Evolutionary conservation across 108 stramenopile species (phyloP).

Genomic region (Discostella stelligeroides): DNA sequence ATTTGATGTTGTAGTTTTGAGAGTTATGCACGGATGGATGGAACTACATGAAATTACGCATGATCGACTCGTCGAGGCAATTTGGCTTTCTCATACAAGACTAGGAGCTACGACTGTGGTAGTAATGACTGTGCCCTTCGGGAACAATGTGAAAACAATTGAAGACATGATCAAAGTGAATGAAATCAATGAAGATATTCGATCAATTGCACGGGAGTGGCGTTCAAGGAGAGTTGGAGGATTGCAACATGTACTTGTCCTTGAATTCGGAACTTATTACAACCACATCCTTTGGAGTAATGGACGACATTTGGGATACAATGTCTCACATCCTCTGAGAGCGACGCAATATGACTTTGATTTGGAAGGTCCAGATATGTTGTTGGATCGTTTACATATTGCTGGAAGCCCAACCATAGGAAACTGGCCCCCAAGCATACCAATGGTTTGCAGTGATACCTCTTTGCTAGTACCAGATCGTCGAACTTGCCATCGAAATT

Average conservation of each 20-base stretch:
- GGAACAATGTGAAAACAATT: slow-evolving; percentile 38
- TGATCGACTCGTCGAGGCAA: slow-evolving; percentile 26
- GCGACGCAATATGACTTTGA: slow-evolving; percentile 1
- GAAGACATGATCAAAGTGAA: slow-evolving; percentile 20
- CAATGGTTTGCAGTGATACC: slow-evolving; percentile 2
- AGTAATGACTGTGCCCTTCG: slow-evolving; percentile 30
- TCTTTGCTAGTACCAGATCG: background rate
- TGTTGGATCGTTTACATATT: background rate
- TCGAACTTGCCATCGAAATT: slow-evolving; percentile 31
- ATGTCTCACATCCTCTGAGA: slow-evolving; percentile 1
- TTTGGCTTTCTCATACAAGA: slow-evolving; percentile 24
- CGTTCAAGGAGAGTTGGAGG: background rate
- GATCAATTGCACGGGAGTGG: slow-evolving; percentile 27
- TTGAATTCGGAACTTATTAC: slow-evolving; percentile 1
- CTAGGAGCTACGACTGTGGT: slow-evolving; percentile 29
- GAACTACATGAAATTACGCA: slow-evolving; percentile 23
- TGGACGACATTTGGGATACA: slow-evolving; percentile 7
- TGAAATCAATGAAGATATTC: slow-evolving; percentile 30
- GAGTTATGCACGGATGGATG: slow-evolving; percentile 51
- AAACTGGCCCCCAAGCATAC: background rate
- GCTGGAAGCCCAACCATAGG: background rate
- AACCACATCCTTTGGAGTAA: slow-evolving; percentile 11
- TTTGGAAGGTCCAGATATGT: slow-evolving; percentile 2
- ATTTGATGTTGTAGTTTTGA: slow-evolving; percentile 46
- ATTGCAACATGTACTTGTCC: slow-evolving; percentile 14